phyloP scores from a whole-genome alignment of 2,329 filamentous ascomycete species.

The Anthostomella pinea region DNA sequence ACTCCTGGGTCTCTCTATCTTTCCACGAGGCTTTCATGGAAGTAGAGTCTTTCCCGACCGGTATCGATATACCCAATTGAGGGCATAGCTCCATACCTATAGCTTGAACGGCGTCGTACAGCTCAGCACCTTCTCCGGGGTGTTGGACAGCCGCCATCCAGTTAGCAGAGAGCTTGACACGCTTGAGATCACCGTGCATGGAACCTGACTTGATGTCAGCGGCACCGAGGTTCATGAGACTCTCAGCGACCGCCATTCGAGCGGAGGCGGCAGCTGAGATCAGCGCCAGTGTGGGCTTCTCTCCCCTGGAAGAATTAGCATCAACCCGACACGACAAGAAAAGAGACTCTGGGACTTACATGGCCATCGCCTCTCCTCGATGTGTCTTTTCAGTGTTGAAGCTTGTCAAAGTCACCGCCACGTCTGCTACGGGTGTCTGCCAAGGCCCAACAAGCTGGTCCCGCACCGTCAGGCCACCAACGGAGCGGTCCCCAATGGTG shows the following conservation, averaged over 20 bases:
- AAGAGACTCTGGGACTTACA: constrained; percentile 31
- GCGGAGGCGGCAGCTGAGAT: constrained; percentile 89
- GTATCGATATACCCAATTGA: constrained; percentile 85
- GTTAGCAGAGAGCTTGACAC: constrained; percentile 89
- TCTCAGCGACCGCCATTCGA: constrained; percentile 93
- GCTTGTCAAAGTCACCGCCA: constrained; percentile 85
- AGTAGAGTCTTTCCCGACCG: constrained; percentile 96
- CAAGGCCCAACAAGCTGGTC: constrained; percentile 97
- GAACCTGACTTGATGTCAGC: constrained; percentile 45
- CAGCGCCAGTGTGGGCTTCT: constrained; percentile 62
- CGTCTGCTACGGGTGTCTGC: constrained; percentile 92
- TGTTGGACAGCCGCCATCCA: constrained; percentile 99
- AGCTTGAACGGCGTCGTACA: constrained; percentile 91
- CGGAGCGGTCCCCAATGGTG: constrained; percentile 89
- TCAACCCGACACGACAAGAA: neutral
- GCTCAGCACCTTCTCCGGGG: constrained; percentile 83
- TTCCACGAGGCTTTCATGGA: constrained; percentile 99
- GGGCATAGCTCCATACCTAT: constrained; percentile 93
- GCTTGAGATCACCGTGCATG: constrained; percentile 63
- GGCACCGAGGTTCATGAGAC: constrained; percentile 87
- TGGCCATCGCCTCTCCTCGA: constrained; percentile 94
- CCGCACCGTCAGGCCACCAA: constrained; percentile 81
- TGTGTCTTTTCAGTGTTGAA: constrained; percentile 66
- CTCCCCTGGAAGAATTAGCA: constrained; percentile 10
- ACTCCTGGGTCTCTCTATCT: constrained; percentile 61